A percentile compares a stretch with the other conserved stretches of the same genome.
phyloP scores from a whole-genome alignment of 306 rosid species.

The Cucumis hystrix region DNA sequence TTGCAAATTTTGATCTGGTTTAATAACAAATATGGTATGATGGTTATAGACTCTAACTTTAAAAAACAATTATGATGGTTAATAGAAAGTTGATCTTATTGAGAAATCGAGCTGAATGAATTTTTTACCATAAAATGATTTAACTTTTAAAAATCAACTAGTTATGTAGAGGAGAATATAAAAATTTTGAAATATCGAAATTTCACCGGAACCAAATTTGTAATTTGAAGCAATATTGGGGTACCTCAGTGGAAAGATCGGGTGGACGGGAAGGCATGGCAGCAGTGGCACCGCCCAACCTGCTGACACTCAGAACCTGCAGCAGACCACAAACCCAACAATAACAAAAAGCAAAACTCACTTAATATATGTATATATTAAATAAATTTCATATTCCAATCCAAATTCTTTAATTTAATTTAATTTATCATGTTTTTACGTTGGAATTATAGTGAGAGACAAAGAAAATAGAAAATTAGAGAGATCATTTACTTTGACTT shows the following conservation, averaged over 20 bases:
- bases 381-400: background rate
- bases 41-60: too few species aligned
- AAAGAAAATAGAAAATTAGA: background rate
- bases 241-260: constrained; percentile 6
- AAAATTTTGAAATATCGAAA: too few species aligned
- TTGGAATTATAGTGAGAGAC: background rate
- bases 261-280: constrained; percentile 4
- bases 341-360: background rate
- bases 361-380: background rate
- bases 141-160: too few species aligned
- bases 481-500: constrained; percentile 24
- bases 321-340: background rate
- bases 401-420: background rate
- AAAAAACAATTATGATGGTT: too few species aligned
- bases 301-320: constrained; percentile 28
- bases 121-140: too few species aligned
- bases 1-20: too few species aligned
- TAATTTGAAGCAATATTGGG: background rate
- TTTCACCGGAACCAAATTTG: too few species aligned
- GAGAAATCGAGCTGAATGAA: too few species aligned
- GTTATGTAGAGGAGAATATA: too few species aligned
- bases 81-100: too few species aligned
- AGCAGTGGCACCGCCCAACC: constrained; percentile 14
- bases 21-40: too few species aligned
- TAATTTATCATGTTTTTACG: background rate